phyloP scores from a whole-genome alignment of 208 protist species.

The Crithidia brevicula region DNA sequence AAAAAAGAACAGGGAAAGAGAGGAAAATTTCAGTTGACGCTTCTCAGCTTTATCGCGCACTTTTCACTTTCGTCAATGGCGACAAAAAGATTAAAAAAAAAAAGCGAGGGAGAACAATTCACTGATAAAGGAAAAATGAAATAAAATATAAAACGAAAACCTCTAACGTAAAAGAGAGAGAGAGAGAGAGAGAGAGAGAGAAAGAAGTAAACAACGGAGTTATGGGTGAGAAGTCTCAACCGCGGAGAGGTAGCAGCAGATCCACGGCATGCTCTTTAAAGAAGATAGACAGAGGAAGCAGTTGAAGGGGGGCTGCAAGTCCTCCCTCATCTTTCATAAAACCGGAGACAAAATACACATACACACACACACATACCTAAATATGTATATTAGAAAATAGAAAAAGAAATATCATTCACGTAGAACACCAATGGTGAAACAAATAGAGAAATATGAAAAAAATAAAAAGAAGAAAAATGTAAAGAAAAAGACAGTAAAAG shows the following conservation, averaged over 20 bases:
- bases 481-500: conserved; percentile 7
- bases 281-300: too few relatives aligned
- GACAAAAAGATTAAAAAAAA: conserved; percentile 1
- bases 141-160: conserved; percentile 23
- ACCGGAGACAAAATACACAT: background rate
- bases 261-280: too few relatives aligned
- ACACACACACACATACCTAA: conserved; percentile 10
- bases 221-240: too few relatives aligned
- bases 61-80: too few relatives aligned
- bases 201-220: conserved; percentile 20
- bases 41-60: too few relatives aligned
- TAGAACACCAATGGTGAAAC: too few relatives aligned
- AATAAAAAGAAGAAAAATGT: conserved; percentile 19
- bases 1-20: conserved; percentile 4
- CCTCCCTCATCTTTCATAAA: too few relatives aligned
- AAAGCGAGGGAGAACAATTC: too few relatives aligned
- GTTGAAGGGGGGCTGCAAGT: too few relatives aligned
- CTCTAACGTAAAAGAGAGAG: background rate
- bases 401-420: background rate
- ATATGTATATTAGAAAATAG: background rate
- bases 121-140: background rate
- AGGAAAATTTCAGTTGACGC: too few relatives aligned
- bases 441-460: conserved; percentile 9
- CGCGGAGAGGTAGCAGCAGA: too few relatives aligned
- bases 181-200: background rate